phyloP scores from a whole-genome alignment of 164 flowering plant species.

The Santalum album region DNA sequence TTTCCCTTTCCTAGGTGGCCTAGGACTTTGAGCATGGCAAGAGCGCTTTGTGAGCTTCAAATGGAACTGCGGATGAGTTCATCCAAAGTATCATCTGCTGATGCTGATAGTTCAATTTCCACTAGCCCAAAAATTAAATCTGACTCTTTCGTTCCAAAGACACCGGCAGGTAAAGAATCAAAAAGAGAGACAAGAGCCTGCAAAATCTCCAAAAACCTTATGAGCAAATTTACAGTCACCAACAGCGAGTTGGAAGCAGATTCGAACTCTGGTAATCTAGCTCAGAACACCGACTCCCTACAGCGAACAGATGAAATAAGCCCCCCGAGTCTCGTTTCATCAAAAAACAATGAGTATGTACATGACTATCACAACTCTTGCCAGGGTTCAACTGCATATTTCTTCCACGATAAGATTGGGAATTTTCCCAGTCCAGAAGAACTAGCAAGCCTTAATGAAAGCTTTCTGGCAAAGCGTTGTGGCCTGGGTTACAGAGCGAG shows the following conservation, averaged over 20 bases:
- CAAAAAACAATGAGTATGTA: too few species aligned
- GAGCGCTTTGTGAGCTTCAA: constrained; percentile 49
- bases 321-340: too few species aligned
- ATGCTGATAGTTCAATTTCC: constrained; percentile 6
- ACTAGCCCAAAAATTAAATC: constrained; percentile 3
- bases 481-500: constrained; percentile 50
- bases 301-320: too few species aligned
- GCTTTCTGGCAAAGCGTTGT: constrained; percentile 33
- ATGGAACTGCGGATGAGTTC: constrained; percentile 20
- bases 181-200: constrained; percentile 16
- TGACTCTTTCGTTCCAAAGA: constrained; percentile 26
- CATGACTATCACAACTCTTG: not conserved
- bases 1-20: constrained; percentile 36
- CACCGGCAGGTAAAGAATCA: constrained; percentile 28
- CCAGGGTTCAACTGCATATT: not conserved
- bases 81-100: constrained; percentile 2
- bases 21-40: constrained; percentile 50
- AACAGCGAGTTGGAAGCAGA: constrained; percentile 6
- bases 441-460: constrained; percentile 34
- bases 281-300: too few species aligned
- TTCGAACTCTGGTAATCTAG: too few species aligned
- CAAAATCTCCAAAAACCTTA: constrained; percentile 9
- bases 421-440: constrained; percentile 49
- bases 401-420: constrained; percentile 15
- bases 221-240: constrained; percentile 4